Evolutionary conservation across 352 stramenopile species (phyloP), one percentile per base, ranked within the genome.

Genomic region (Paralagenidium karlingii): DNA sequence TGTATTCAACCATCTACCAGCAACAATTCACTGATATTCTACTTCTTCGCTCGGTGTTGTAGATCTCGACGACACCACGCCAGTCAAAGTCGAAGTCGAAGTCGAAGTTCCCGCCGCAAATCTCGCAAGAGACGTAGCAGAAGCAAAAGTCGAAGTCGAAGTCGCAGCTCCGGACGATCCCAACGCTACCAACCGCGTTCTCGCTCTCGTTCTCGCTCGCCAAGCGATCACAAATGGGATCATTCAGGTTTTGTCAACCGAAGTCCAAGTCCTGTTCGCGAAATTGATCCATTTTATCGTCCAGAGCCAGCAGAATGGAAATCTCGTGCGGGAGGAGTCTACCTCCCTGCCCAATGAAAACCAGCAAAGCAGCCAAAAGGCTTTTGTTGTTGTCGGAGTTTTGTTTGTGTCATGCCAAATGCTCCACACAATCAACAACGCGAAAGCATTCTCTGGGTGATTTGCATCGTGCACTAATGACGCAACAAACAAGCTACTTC

Each of bases 321-420:
- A 15, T 91, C 77, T 5, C 58, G 71, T 39, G 77, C 77, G 9
- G 77, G 77, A 8, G 77, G 77, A 5, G 74, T 91, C 8, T 91
- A 91, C 38, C 40, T 91, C 28, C 69, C 74, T 24, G 55, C 63
- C 11, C 70, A 68, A 34, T 62, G 57, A 15, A 31, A 29, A 31
- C n/a, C n/a, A n/a, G n/a, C n/a, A n/a, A n/a, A n/a, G n/a, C n/a
- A n/a, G n/a, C n/a, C n/a, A n/a, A n/a, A n/a, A n/a, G n/a, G n/a
- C n/a, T n/a, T n/a, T n/a, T n/a, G n/a, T n/a, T n/a, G n/a, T n/a
- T n/a, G n/a, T n/a, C n/a, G n/a, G n/a, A n/a, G n/a, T n/a, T n/a
- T n/a, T n/a, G n/a, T n/a, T n/a, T n/a, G n/a, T n/a, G n/a, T n/a
- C n/a, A n/a, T n/a, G n/a, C n/a, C n/a, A n/a, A n/a, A n/a, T n/a